Base-by-base conservation (phyloP, 495 filamentous ascomycete genomes). In the Hypoxylon cercidicola region DNA sequence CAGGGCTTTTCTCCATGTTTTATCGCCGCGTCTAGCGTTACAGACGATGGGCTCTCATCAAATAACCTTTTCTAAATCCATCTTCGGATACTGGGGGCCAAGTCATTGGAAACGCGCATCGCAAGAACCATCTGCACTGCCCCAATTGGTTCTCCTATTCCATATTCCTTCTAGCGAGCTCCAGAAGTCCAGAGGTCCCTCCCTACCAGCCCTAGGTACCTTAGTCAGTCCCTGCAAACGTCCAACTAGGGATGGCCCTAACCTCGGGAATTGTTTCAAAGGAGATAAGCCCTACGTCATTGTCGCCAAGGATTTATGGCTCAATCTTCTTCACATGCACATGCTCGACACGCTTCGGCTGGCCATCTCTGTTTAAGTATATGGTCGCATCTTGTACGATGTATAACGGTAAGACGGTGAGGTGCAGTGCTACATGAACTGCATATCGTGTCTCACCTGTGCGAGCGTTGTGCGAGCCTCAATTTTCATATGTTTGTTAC, bases 1-100 rank as follows among this genome's bases (percentile, higher is more conserved):
- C 34, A 11, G 13, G 8, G 34, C 34, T 9, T 43, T 39, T 48
- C 65, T 50, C 65, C 65, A 68, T 68, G 65, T 68, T 68, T 68
- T 68, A 62, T 60, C 60, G 35, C 43, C 49, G 65, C 65, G 48
- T 18, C 65, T 63, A 68, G 50, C 55, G 65, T 68, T 68, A 68
- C 65, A 68, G 65, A 62, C 48, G 21, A 53, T 63, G 59, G 34
- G 10, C 20, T 68, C 58, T 67, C 53, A 49, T 58, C 64, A 63
- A 68, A 63, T 68, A 68, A 68, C 59, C 18, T 62, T 63, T 43
- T 37, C 19, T 13, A 60, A 55, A 46, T 16, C 45, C 48, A 62
- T 55, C 55, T 55, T 60, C 39, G 43, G 50, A 13, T 30, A 21
- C 20, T 53, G 16, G 48, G 21, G 54, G 55, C 39, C 20, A 54